phyloP scores from a whole-genome alignment of 805 yeast genomes.

The Wickerhamiella slavikovae region DNA sequence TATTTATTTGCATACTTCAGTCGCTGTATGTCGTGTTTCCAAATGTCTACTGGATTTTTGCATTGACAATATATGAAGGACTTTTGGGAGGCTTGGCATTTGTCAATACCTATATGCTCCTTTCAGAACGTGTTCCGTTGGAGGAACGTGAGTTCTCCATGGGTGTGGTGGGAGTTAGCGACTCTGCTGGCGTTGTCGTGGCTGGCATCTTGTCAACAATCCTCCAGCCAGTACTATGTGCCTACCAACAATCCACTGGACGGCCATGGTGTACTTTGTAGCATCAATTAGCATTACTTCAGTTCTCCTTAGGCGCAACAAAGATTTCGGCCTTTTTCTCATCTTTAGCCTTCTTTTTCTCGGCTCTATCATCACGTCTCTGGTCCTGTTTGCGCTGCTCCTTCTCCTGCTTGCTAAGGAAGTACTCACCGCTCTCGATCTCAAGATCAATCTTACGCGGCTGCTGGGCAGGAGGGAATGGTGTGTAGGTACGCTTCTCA shows the following conservation, averaged over 20 bases:
- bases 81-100: slow-evolving; percentile 79
- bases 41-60: slow-evolving; percentile 38
- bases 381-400: slow-evolving; percentile 48
- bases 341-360: slow-evolving; percentile 41
- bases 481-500: slow-evolving; percentile 70
- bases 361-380: slow-evolving; percentile 61
- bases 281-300: slow-evolving; percentile 18
- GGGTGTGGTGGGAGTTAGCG: slow-evolving; percentile 71
- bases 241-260: slow-evolving; percentile 46
- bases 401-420: slow-evolving; percentile 73
- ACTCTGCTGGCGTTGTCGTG: slow-evolving; percentile 61
- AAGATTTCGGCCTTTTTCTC: slow-evolving; percentile 58
- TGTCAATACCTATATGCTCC: slow-evolving; percentile 68
- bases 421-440: slow-evolving; percentile 96
- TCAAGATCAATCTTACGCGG: slow-evolving; percentile 95
- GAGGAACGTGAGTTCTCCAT: slow-evolving; percentile 53
- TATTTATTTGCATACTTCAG: slow-evolving; percentile 38
- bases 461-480: slow-evolving; percentile 95
- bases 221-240: slow-evolving; percentile 56
- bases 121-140: slow-evolving; percentile 34
- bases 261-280: slow-evolving; percentile 51
- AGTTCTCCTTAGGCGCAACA: slow-evolving; percentile 67
- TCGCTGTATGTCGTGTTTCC: slow-evolving; percentile 39
- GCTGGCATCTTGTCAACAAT: slow-evolving; percentile 62
- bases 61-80: slow-evolving; percentile 62